phyloP scores from a whole-genome alignment of 306 rosid genomes.

The Abrus pulchellus region DNA sequence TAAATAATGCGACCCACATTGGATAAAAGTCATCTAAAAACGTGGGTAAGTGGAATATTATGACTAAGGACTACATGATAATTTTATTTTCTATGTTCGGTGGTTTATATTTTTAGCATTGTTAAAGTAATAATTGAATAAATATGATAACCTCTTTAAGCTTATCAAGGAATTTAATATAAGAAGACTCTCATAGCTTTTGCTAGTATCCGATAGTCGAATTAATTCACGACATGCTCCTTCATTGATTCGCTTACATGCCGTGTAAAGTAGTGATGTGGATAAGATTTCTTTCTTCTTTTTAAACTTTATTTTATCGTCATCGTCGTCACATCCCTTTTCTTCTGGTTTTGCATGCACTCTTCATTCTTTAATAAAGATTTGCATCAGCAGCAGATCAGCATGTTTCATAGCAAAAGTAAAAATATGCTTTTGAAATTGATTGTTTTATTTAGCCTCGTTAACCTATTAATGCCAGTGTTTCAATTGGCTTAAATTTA shows the following conservation, averaged over 20 bases:
- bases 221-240: slow-evolving; percentile 34
- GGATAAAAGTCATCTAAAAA: slow-evolving; percentile 6
- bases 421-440: slow-evolving; percentile 37
- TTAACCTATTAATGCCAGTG: slow-evolving; percentile 19
- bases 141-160: slow-evolving; percentile 48
- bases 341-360: slow-evolving; percentile 38
- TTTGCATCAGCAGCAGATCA: slow-evolving; percentile 59
- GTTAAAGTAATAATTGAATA: slow-evolving; percentile 23
- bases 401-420: slow-evolving; percentile 43
- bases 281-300: slow-evolving; percentile 64
- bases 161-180: slow-evolving; percentile 53
- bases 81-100: neutral
- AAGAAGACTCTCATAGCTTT: slow-evolving; percentile 45
- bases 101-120: slow-evolving; percentile 11
- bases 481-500: slow-evolving; percentile 19
- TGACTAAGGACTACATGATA: neutral
- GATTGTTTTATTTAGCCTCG: slow-evolving; percentile 40
- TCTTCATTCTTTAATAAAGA: slow-evolving; percentile 58
- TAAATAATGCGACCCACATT: slow-evolving; percentile 29
- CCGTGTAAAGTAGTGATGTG: slow-evolving; percentile 71
- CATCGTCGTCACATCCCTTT: slow-evolving; percentile 46
- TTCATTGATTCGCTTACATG: slow-evolving; percentile 55
- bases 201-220: slow-evolving; percentile 25
- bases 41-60: slow-evolving; percentile 45
- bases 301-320: slow-evolving; percentile 43